Base-by-base conservation (phyloP, 495 filamentous ascomycete species). In the Talaromyces borbonicus region DNA sequence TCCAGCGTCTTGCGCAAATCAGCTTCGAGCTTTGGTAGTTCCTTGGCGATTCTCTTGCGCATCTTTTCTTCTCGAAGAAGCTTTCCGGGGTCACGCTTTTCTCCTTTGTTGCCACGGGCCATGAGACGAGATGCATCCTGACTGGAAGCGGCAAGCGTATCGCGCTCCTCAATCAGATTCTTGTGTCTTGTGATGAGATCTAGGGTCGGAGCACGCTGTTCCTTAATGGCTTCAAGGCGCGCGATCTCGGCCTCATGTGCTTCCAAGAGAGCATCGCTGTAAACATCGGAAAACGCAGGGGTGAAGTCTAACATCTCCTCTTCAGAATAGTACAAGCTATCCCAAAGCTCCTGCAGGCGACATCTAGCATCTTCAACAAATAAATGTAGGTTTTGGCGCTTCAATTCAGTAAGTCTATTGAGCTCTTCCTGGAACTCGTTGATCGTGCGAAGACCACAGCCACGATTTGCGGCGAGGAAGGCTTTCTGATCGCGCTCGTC, bases 221-320 rank as follows among this genome's bases (percentile, higher is more conserved):
- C 85, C 58, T 80, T 85, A 24, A 97, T 62, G 8, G 79, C 68
- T 56, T 96, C 85, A 2, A 99, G 69, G 19, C 90, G 83, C 7
- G 64, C 58, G 46, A 97, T 87, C 53, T 99, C 93, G 6, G 78
- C 79, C 62, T 99, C 92, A 52, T 97, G 93, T 0, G 89, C 78
- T 24, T 80, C 77, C 3, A 98, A 78, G 14, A 99, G 74, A 31
- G 92, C 90, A 59, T 97, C 92, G 52, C 87, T 95, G 49, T 60
- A 74, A 43, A 74, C 72, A 69, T 82, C 79, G 0, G 87, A 93
- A 58, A 95, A 95, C 1, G 88, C 90, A 3, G 93, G 90, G 3
- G 89, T 87, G 50, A 97, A 99, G 48, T 96, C 89, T 44, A 95
- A 73, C 85, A 95, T 96, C 60, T 99, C 92, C 55, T 96, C 90